Base-by-base conservation (phyloP, 495 filamentous ascomycete species). In the Penicillium steckii region DNA sequence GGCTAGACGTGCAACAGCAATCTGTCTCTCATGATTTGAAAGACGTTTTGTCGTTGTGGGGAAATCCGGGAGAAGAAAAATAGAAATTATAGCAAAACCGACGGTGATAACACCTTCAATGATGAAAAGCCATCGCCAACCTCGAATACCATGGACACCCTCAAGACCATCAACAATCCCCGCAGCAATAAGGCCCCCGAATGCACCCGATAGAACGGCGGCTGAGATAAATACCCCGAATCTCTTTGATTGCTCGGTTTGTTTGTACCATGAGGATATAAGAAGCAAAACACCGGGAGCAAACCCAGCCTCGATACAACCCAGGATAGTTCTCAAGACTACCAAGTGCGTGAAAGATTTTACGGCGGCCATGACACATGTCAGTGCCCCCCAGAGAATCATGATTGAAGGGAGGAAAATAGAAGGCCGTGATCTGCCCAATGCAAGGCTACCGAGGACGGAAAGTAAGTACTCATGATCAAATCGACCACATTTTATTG, bases 41-140 rank as follows among this genome's bases (percentile, higher is more conserved):
- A 71, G 55, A 4, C 57, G 24, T 22, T 40, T 56, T 1, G 64
- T 61, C 7, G 55, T 69, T 5, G 59, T 54, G 0, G 68, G 68
- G 32, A 65, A 71, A 25, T 71, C 64, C 1, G 62, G 68, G 15
- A 69, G 60, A 5, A 69, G 53, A 24, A 66, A 69, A 4, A 56
- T 18, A 4, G 60, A 40, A 5, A 67, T 64, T 10, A 67, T 26
- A 0, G 60, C 64, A 29, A 55, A 44, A 0, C 62, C 60, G 25
- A 61, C 49, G 0, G 86, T 87, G 44, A 73, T 73, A 8, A 69
- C 61, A 2, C 87, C 87, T 59, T 91, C 86, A 33, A 90, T 79
- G 44, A 90, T 68, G 60, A 91, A 91, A 3, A 90, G 76, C 70
- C 86, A 89, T 17, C 83, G 73, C 87, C 87, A 91, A 4, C 74